Conservation (phyloP, 1,139 yeast species). For the Geotrichum fermentans region DNA sequence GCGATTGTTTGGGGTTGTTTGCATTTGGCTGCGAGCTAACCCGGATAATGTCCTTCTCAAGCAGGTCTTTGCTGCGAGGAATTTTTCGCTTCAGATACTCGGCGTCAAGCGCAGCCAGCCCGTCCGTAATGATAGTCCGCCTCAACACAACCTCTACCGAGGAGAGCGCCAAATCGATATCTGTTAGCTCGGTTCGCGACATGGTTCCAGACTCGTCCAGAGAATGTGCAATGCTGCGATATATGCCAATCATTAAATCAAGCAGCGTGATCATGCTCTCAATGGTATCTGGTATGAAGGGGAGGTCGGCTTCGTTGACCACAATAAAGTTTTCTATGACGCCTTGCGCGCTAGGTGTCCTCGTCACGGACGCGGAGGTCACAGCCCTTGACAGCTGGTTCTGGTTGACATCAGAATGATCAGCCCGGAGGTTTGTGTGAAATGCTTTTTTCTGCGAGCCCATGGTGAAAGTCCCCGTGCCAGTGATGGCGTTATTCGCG, state of each 20-base stretch:
- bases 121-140: slow-evolving; percentile 9
- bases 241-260: slow-evolving; percentile 13
- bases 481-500: slow-evolving; percentile 3
- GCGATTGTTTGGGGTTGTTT: background rate
- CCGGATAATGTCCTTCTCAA: slow-evolving; percentile 14
- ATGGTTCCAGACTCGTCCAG: slow-evolving; percentile 6
- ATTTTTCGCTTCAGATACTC: slow-evolving; percentile 1
- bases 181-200: slow-evolving; percentile 5
- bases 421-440: slow-evolving; percentile 10
- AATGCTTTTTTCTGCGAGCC: slow-evolving; percentile 3
- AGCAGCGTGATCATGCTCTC: slow-evolving; percentile 15
- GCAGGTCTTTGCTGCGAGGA: slow-evolving; percentile 9
- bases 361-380: slow-evolving; percentile 4
- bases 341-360: background rate
- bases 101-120: slow-evolving; percentile 11
- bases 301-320: slow-evolving; percentile 13
- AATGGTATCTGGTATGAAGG: slow-evolving; percentile 13
- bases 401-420: slow-evolving; percentile 12
- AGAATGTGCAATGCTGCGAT: slow-evolving; percentile 8
- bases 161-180: slow-evolving; percentile 11
- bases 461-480: slow-evolving; percentile 14
- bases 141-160: slow-evolving; percentile 14
- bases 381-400: slow-evolving; percentile 8
- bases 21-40: slow-evolving; percentile 9
- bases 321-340: slow-evolving; percentile 8